These are phyloP conservation scores for Rhazya stricta DNA, from an alignment of 257 asterid species.

Conservation along the genomic window DNA sequence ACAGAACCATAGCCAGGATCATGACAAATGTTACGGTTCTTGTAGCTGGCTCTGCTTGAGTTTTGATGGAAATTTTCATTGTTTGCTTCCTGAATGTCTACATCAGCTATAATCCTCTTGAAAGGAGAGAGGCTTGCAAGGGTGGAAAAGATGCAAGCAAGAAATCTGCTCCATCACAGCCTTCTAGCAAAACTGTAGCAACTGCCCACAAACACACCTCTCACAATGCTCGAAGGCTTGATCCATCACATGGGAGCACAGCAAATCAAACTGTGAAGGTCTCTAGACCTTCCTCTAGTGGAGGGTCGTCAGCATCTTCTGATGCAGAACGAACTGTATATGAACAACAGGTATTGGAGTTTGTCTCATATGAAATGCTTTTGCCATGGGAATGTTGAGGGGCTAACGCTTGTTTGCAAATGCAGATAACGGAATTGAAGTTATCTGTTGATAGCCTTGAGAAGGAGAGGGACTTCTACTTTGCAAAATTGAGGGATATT, in stretches of 20 bases:
- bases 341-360: slow-evolving; percentile 58
- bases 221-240: slow-evolving; percentile 49
- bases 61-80: slow-evolving; percentile 7
- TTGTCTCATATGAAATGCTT: not conserved
- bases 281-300: slow-evolving; percentile 67
- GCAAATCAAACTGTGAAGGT: slow-evolving; percentile 50
- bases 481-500: slow-evolving; percentile 78
- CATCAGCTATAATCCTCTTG: slow-evolving; percentile 76
- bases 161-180: slow-evolving; percentile 54
- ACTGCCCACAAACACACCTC: slow-evolving; percentile 47
- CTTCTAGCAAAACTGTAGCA: slow-evolving; percentile 49
- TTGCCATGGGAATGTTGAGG: slow-evolving; percentile 8
- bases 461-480: slow-evolving; percentile 94
- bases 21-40: not conserved
- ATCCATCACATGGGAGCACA: slow-evolving; percentile 34
- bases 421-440: slow-evolving; percentile 82
- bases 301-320: slow-evolving; percentile 45
- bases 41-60: not conserved
- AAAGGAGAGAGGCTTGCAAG: slow-evolving; percentile 81
- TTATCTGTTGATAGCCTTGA: slow-evolving; percentile 77
- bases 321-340: slow-evolving; percentile 55
- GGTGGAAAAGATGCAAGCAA: slow-evolving; percentile 81
- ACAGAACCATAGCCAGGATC: not conserved
- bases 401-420: slow-evolving; percentile 11
- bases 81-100: slow-evolving; percentile 18